phyloP scores from a whole-genome alignment of 805 yeast genomes.

The Groenewaldozyma salmanticensis region DNA sequence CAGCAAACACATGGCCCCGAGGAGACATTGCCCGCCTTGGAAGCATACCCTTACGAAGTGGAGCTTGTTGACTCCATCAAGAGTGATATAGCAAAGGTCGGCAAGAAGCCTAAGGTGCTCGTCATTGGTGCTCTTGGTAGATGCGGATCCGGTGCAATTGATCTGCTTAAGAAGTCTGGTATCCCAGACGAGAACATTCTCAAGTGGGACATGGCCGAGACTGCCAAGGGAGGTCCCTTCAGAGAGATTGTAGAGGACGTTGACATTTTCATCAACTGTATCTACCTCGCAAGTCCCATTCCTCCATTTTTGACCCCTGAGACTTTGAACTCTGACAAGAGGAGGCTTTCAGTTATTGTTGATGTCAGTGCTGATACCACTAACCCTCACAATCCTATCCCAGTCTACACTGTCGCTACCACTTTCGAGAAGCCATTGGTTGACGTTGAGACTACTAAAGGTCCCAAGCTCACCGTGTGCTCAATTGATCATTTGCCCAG shows the following conservation, averaged over 20 bases:
- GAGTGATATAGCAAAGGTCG: constrained; percentile 45
- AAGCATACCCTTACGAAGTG: constrained; percentile 74
- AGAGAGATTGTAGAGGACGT: constrained; percentile 66
- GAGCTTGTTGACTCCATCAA: constrained; percentile 45
- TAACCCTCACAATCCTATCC: constrained; percentile 95
- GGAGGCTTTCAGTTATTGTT: constrained; percentile 84
- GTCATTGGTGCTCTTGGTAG: constrained; percentile 97
- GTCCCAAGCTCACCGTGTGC: constrained; percentile 83
- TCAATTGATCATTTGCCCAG: constrained; percentile 97
- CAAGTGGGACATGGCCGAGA: constrained; percentile 97
- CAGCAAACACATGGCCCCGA: constrained; percentile 56
- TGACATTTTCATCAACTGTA: constrained; percentile 92
- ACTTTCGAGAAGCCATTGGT: constrained; percentile 89
- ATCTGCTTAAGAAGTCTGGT: constrained; percentile 71
- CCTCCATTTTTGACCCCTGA: constrained; percentile 79
- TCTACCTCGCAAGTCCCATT: constrained; percentile 85
- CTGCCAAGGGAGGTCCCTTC: constrained; percentile 96
- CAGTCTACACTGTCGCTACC: constrained; percentile 85
- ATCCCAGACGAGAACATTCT: constrained; percentile 73
- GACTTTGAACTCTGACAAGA: constrained; percentile 50
- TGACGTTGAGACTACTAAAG: constrained; percentile 61
- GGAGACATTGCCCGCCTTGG: constrained; percentile 66
- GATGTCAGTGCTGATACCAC: constrained; percentile 99
- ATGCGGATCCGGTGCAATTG: constrained; percentile 97
- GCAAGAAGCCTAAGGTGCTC: constrained; percentile 68